phyloP scores from a whole-genome alignment of 805 yeast genomes.

The Starmerella davenportii region DNA sequence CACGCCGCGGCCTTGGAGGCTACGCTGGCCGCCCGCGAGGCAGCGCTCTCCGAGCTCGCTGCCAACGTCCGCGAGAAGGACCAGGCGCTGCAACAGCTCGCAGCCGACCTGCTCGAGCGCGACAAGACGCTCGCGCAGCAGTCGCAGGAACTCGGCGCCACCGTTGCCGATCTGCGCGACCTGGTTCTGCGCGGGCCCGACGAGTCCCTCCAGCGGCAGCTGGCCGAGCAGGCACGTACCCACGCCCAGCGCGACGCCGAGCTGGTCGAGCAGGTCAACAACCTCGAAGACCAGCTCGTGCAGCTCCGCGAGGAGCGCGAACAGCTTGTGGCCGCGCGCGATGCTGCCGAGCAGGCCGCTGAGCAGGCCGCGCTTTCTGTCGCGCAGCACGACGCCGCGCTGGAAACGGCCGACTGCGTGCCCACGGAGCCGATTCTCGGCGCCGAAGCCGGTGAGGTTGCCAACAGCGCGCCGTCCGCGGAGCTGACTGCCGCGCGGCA shows the following conservation, averaged over 20 bases:
- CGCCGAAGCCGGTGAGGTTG: background rate
- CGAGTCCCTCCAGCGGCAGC: background rate
- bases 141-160: background rate
- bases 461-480: background rate
- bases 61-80: background rate
- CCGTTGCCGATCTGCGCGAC: background rate
- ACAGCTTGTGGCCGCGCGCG: no score
- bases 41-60: background rate
- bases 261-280: constrained; percentile 17
- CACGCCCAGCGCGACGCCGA: constrained; percentile 7
- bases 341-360: background rate
- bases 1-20: background rate
- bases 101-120: background rate
- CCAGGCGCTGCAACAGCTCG: background rate
- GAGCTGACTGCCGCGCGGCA: background rate
- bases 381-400: background rate
- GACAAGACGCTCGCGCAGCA: background rate
- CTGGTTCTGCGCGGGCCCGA: background rate
- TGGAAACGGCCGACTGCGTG: no score
- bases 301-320: background rate
- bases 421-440: no score
- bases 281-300: constrained; percentile 13
- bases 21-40: background rate
- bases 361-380: background rate
- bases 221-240: background rate